Percentiles rank a stretch among this genome's conserved stretches.
Conservation (phyloP, 139 green algal species). For the Desmodesmus armatus region DNA sequence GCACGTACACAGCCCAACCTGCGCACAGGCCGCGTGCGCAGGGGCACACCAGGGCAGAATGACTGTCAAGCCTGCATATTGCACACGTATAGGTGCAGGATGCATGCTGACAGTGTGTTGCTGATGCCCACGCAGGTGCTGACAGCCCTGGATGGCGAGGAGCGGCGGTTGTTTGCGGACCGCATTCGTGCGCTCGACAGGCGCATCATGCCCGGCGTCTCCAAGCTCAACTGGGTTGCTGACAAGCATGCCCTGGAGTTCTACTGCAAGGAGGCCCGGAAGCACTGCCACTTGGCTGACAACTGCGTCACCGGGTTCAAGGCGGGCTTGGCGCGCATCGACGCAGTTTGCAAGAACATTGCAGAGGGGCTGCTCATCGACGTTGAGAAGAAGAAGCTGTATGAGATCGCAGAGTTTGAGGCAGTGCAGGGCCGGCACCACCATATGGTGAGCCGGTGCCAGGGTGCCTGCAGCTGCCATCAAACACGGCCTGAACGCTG, state of each 20-base stretch:
- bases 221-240: constrained; percentile 83
- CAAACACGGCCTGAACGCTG: background rate
- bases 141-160: constrained; percentile 73
- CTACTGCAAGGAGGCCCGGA: constrained; percentile 78
- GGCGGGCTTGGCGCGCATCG: constrained; percentile 65
- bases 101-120: background rate
- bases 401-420: constrained; percentile 84
- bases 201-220: constrained; percentile 84
- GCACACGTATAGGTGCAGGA: background rate
- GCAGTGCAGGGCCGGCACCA: constrained; percentile 75
- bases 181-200: constrained; percentile 88
- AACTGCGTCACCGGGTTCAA: constrained; percentile 82
- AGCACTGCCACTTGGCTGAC: constrained; percentile 81
- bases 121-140: constrained; percentile 65
- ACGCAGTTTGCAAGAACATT: constrained; percentile 70
- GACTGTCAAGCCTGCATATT: background rate
- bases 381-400: constrained; percentile 91
- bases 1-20: background rate
- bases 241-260: constrained; percentile 81
- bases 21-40: background rate
- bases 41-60: background rate
- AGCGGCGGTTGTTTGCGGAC: constrained; percentile 88
- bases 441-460: constrained; percentile 43
- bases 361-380: constrained; percentile 78
- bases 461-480: background rate